Conservation (phyloP, 2,329 filamentous ascomycete genomes). For the Ophiostoma ips region DNA sequence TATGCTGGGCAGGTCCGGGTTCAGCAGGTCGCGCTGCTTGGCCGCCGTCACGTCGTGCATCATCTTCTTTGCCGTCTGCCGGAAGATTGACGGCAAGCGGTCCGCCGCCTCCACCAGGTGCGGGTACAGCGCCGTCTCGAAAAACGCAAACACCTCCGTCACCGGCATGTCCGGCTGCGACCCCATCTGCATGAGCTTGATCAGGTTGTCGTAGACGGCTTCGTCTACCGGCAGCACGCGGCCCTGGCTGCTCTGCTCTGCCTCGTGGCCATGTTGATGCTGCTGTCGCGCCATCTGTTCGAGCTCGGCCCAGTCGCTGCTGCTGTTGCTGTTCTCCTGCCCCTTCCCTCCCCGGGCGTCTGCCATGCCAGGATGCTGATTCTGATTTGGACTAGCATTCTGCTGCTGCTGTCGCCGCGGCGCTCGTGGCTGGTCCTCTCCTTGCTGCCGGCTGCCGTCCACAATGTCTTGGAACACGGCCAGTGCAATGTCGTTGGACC, state of each 20-base stretch:
- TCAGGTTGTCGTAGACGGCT: slow-evolving; percentile 18
- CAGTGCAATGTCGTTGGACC: slow-evolving; percentile 8
- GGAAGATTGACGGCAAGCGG: slow-evolving; percentile 20
- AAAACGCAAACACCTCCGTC: slow-evolving; percentile 19
- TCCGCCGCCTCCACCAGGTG: slow-evolving; percentile 15
- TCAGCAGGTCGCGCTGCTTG: slow-evolving; percentile 21
- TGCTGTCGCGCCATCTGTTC: neutral
- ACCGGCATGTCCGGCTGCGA: slow-evolving; percentile 11
- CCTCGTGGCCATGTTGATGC: neutral
- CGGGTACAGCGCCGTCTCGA: slow-evolving; percentile 21
- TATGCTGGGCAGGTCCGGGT: slow-evolving; percentile 22
- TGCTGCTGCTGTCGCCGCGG: too few species aligned
- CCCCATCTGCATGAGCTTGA: slow-evolving; percentile 19
- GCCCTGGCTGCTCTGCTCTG: neutral
- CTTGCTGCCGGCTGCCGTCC: neutral
- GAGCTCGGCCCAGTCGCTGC: neutral
- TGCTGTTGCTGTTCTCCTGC: neutral
- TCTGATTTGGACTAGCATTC: too few species aligned
- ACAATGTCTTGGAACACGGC: slow-evolving; percentile 15
- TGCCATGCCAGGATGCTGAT: too few species aligned
- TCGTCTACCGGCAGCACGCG: slow-evolving; percentile 8
- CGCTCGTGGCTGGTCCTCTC: too few species aligned
- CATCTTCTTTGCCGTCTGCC: slow-evolving; percentile 17
- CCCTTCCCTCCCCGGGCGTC: neutral
- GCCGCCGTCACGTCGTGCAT: slow-evolving; percentile 20